These are phyloP conservation scores for Isoetes engelmannii DNA, from an alignment of 83 land plant genomes.

Conservation along the genomic window DNA sequence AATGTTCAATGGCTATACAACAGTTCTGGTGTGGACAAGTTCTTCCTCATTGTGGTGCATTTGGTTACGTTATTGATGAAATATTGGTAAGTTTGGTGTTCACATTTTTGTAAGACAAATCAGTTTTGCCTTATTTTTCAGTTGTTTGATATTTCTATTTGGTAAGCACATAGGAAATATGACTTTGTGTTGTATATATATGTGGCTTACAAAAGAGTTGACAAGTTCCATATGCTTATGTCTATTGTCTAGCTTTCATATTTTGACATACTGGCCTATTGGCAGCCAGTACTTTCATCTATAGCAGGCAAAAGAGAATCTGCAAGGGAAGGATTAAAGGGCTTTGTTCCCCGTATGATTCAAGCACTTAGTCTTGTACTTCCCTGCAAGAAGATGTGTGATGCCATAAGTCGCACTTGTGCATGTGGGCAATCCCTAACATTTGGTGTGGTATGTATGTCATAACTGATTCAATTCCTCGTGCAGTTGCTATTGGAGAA, in stretches of 20 bases:
- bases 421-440: slow-evolving; percentile 31
- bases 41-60: slow-evolving; percentile 35
- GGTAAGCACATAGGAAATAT: neutral
- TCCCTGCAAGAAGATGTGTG: slow-evolving; percentile 40
- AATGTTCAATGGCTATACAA: slow-evolving; percentile 18
- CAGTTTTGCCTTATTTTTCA: neutral
- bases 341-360: slow-evolving; percentile 22
- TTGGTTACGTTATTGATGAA: slow-evolving; percentile 38
- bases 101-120: neutral
- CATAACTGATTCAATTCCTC: neutral
- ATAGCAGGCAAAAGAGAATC: slow-evolving; percentile 23
- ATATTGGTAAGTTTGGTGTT: slow-evolving; percentile 23
- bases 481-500: neutral
- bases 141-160: neutral
- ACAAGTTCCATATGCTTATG: neutral
- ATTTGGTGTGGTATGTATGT: slow-evolving; percentile 28
- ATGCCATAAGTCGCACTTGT: slow-evolving; percentile 24
- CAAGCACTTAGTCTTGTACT: slow-evolving; percentile 36
- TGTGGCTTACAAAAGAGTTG: neutral
- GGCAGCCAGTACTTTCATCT: slow-evolving; percentile 26
- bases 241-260: neutral
- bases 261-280: neutral
- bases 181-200: neutral
- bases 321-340: slow-evolving; percentile 20
- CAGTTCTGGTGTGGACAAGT: slow-evolving; percentile 36